These are phyloP conservation scores for Helicostylum pulchrum DNA, from an alignment of 192 early-diverging fungal species.

Conservation along the genomic window DNA sequence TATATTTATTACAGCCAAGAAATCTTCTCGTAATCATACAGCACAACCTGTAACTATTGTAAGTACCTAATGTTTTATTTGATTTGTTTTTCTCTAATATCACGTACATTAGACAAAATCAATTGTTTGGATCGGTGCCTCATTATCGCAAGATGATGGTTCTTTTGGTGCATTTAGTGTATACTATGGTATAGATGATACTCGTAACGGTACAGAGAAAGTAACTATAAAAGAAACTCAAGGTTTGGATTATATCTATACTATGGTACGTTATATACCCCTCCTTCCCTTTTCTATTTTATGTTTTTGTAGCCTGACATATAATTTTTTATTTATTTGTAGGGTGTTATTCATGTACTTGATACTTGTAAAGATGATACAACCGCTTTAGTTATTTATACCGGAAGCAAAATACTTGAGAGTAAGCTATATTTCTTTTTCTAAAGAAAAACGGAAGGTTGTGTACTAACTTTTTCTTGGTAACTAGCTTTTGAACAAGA, in stretches of 20 bases:
- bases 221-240: conserved; percentile 1
- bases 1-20: conserved; percentile 1
- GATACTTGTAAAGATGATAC: not conserved
- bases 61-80: too few relatives aligned
- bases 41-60: conserved; percentile 2
- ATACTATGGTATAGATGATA: conserved; percentile 9
- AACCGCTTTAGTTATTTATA: conserved; percentile 1
- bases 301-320: conserved; percentile 1
- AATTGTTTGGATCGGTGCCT: conserved; percentile 4
- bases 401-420: not conserved
- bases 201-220: not conserved
- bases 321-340: not conserved
- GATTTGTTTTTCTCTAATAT: not conserved
- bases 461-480: not conserved
- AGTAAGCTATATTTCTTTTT: too few relatives aligned
- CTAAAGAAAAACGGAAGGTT: too few relatives aligned
- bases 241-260: conserved; percentile 12
- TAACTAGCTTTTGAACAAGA: too few relatives aligned
- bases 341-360: conserved; percentile 9
- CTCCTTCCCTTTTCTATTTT: not conserved
- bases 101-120: not conserved
- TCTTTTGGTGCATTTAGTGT: conserved; percentile 6
- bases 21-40: not conserved
- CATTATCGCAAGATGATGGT: not conserved
- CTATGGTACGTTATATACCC: not conserved